phyloP scores from a whole-genome alignment of 371 early-diverging fungal genomes.

The Sporodiniella umbellata region DNA sequence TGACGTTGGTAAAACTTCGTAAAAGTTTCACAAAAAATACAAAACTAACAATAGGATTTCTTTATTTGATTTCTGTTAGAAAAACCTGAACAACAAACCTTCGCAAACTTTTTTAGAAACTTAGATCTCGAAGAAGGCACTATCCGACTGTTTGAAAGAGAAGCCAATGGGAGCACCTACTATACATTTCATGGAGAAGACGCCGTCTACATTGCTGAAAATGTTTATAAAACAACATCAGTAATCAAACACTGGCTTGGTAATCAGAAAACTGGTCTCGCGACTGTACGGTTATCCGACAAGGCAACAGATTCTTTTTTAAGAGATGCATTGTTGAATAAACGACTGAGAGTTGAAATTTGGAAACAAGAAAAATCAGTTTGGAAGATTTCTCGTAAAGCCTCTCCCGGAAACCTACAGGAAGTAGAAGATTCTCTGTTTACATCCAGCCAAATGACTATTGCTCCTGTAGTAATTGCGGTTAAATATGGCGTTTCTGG shows the following conservation, averaged over 20 bases:
- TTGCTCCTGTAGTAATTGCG: constrained; percentile 82
- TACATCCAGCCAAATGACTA: constrained; percentile 60
- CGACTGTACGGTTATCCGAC: constrained; percentile 77
- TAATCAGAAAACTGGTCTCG: constrained; percentile 55
- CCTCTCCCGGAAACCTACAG: constrained; percentile 93
- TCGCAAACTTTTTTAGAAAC: constrained; percentile 30
- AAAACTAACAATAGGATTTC: no score
- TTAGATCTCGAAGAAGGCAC: constrained; percentile 43
- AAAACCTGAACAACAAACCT: constrained; percentile 34
- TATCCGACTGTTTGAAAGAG: constrained; percentile 73
- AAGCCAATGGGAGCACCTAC: constrained; percentile 34
- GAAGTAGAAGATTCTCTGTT: constrained; percentile 90
- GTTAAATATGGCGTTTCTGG: constrained; percentile 56
- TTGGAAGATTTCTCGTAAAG: constrained; percentile 60
- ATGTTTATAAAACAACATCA: constrained; percentile 85
- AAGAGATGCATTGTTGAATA: constrained; percentile 72
- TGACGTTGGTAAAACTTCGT: constrained; percentile 20
- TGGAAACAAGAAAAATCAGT: constrained; percentile 60
- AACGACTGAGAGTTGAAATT: constrained; percentile 81
- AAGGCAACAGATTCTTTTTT: constrained; percentile 74
- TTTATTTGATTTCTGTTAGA: constrained; percentile 10
- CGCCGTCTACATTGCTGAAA: constrained; percentile 78
- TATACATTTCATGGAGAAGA: constrained; percentile 91
- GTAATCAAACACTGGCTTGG: constrained; percentile 84
- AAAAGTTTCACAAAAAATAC: no score